A percentile compares a stretch with the other conserved stretches of the same genome.
phyloP scores from a whole-genome alignment of 768 basidiomycete genomes.

The Steccherinum ochraceum region DNA sequence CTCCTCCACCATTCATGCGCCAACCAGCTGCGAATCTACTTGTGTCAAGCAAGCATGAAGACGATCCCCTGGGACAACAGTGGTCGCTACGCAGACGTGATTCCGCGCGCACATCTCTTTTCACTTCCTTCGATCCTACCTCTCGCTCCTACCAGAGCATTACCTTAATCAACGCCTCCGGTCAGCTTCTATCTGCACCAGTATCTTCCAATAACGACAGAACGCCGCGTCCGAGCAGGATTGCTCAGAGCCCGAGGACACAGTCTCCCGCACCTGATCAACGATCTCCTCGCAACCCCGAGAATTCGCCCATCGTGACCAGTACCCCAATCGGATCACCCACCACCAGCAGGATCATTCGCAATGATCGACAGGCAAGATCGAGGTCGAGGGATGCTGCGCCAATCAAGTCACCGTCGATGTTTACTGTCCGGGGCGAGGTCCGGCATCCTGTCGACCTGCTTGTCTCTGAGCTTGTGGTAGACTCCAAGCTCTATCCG shows the following conservation, averaged over 20 bases:
- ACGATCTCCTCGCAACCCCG: background rate
- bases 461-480: constrained; percentile 69
- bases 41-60: constrained; percentile 45
- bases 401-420: constrained; percentile 35
- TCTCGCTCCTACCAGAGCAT: constrained; percentile 45
- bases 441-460: constrained; percentile 60
- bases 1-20: constrained; percentile 61
- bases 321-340: constrained; percentile 2
- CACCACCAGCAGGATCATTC: constrained; percentile 3
- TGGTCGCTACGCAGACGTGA: constrained; percentile 64
- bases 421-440: constrained; percentile 58
- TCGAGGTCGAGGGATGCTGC: constrained; percentile 29
- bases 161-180: constrained; percentile 37
- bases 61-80: constrained; percentile 32
- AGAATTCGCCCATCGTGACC: background rate
- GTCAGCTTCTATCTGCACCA: constrained; percentile 3
- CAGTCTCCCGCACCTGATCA: background rate
- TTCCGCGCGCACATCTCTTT: constrained; percentile 48
- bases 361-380: constrained; percentile 13
- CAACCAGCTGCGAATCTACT: constrained; percentile 62
- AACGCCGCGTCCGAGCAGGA: constrained; percentile 36
- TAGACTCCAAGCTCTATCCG: constrained; percentile 77
- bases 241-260: constrained; percentile 23
- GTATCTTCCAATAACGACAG: constrained; percentile 24
- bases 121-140: constrained; percentile 44